phyloP scores from a whole-genome alignment of 2,329 filamentous ascomycete genomes.

The Tolypocladium amazonense region DNA sequence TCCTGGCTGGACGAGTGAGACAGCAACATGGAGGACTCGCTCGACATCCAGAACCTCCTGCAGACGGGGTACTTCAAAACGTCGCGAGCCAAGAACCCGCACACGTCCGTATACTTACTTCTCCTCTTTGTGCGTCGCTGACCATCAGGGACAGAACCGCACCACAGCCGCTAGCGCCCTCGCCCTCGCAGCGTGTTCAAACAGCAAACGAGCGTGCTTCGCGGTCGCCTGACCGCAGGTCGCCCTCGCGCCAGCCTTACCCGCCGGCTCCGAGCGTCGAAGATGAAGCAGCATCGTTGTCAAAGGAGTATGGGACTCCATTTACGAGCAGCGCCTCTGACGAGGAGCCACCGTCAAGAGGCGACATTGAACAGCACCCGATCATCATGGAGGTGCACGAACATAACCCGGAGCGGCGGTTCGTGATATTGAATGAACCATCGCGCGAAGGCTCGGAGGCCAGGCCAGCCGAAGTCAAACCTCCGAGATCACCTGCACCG shows the following conservation, averaged over 20 bases:
- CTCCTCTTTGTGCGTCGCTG: neutral
- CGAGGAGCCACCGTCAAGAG: slow-evolving; percentile 50
- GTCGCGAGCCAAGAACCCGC: slow-evolving; percentile 26
- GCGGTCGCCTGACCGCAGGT: slow-evolving; percentile 3
- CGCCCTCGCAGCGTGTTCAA: slow-evolving; percentile 4
- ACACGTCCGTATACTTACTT: slow-evolving; percentile 11
- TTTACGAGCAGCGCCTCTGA: slow-evolving; percentile 18
- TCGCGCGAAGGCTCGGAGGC: slow-evolving; percentile 3
- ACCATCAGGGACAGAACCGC: slow-evolving; percentile 10
- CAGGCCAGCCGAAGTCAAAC: neutral
- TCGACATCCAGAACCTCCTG: slow-evolving; percentile 35
- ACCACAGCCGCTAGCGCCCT: neutral
- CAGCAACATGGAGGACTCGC: slow-evolving; percentile 30
- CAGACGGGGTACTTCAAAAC: slow-evolving; percentile 40
- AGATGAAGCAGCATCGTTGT: slow-evolving; percentile 54
- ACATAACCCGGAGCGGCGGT: slow-evolving; percentile 52
- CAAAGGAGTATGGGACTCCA: slow-evolving; percentile 43
- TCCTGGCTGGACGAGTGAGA: slow-evolving; percentile 7
- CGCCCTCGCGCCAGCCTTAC: slow-evolving; percentile 18
- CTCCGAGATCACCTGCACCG: neutral
- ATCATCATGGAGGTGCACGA: slow-evolving; percentile 54
- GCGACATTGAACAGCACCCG: slow-evolving; percentile 57
- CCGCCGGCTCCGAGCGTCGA: slow-evolving; percentile 59
- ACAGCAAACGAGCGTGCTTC: neutral
- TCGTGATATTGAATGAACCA: slow-evolving; percentile 42